Conservation (phyloP, 768 basidiomycete genomes). For the Tephrocybe sp. region DNA sequence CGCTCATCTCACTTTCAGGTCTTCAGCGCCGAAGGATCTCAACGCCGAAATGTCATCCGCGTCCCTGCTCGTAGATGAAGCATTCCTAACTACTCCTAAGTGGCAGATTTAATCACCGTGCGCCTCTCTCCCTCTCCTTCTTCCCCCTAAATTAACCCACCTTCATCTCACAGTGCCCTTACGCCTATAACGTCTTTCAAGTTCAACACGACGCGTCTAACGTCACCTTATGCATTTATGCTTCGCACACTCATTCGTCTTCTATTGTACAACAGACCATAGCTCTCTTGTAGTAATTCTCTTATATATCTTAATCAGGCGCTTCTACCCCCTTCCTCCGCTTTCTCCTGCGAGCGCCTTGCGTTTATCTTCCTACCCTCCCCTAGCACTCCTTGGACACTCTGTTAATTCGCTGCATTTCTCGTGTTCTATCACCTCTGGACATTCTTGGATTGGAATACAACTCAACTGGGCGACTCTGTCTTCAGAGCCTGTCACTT, state of each 20-base stretch:
- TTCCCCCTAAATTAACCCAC: background rate
- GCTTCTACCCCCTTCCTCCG: background rate
- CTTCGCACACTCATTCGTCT: constrained; percentile 10
- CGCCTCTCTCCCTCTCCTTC: background rate
- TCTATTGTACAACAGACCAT: constrained; percentile 5
- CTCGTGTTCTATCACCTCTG: background rate
- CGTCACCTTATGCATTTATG: constrained; percentile 4
- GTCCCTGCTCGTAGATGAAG: constrained; percentile 16
- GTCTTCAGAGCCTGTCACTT: background rate
- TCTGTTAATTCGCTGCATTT: background rate
- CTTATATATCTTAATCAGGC: constrained; percentile 9
- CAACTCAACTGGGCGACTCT: background rate
- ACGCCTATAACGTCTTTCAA: background rate
- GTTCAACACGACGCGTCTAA: background rate
- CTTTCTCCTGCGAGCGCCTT: constrained; percentile 1
- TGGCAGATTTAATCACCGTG: constrained; percentile 8
- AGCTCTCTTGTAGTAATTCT: constrained; percentile 9
- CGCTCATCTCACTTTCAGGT: constrained; percentile 9
- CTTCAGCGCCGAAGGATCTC: constrained; percentile 12
- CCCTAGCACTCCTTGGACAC: background rate
- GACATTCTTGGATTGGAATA: background rate
- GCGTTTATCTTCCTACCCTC: background rate
- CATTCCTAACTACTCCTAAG: background rate
- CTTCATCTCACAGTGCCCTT: background rate
- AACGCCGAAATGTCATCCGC: constrained; percentile 15